Percentiles rank a stretch among this genome's conserved stretches.
Evolutionary conservation across 805 yeast genomes (phyloP).

Genomic region (Saccharomyces paradoxus): DNA sequence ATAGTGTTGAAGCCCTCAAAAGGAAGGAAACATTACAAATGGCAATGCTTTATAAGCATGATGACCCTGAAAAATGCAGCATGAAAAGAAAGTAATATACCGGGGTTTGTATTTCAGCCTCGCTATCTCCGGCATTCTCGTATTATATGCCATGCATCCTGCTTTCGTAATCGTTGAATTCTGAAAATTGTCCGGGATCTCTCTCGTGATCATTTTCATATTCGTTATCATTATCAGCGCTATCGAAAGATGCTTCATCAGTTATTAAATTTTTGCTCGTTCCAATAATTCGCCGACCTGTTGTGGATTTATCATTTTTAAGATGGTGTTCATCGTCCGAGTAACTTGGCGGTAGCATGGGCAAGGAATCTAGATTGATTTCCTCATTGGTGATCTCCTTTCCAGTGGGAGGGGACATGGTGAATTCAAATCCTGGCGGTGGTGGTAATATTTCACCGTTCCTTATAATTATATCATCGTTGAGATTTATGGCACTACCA

Average conservation of each 20-base stretch:
- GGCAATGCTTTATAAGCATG: neutral
- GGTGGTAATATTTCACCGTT: conserved; percentile 30
- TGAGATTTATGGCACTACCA: neutral
- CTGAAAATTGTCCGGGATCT: neutral
- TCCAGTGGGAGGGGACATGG: conserved; percentile 17
- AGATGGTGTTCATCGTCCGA: conserved; percentile 14
- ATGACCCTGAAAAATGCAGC: neutral
- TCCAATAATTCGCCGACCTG: neutral
- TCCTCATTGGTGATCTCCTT: conserved; percentile 19
- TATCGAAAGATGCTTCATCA: neutral
- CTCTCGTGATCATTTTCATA: neutral
- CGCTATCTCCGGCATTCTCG: neutral
- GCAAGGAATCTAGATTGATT: conserved; percentile 28
- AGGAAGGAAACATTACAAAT: neutral
- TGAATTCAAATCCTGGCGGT: conserved; percentile 33
- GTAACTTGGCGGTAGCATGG: conserved; percentile 35
- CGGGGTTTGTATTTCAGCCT: neutral
- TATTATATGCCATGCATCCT: neutral
- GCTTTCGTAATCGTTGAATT: neutral
- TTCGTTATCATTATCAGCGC: neutral
- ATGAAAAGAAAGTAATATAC: neutral
- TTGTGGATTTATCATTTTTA: neutral
- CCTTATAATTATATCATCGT: conserved; percentile 1
- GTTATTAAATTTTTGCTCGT: neutral
- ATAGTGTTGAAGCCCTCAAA: neutral